phyloP scores from a whole-genome alignment of 768 basidiomycete genomes.

The Lactifluus hygrophoroides region DNA sequence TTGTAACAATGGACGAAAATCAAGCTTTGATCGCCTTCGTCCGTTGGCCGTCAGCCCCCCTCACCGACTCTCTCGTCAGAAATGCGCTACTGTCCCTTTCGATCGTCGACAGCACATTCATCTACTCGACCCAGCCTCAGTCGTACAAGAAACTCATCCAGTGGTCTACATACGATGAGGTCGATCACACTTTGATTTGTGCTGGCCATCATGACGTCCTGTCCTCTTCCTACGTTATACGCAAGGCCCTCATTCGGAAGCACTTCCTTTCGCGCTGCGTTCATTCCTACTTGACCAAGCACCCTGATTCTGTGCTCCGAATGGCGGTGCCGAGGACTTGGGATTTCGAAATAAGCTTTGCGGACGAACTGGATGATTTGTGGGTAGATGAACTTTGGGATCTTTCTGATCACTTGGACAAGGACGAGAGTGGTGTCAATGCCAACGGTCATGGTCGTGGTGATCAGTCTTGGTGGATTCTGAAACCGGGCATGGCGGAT shows the following conservation, averaged over 20 bases:
- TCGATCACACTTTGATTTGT: slow-evolving; percentile 69
- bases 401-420: slow-evolving; percentile 53
- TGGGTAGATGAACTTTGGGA: slow-evolving; percentile 93
- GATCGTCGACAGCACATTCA: slow-evolving; percentile 23
- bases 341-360: slow-evolving; percentile 78
- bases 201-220: slow-evolving; percentile 42
- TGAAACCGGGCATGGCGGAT: slow-evolving; percentile 98
- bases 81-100: slow-evolving; percentile 29
- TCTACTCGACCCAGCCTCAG: slow-evolving; percentile 20
- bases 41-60: slow-evolving; percentile 43
- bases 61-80: slow-evolving; percentile 39
- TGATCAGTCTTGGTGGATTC: slow-evolving; percentile 77
- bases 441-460: no score
- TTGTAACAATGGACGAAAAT: neutral
- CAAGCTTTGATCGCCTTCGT: slow-evolving; percentile 21
- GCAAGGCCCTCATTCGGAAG: slow-evolving; percentile 92
- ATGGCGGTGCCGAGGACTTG: slow-evolving; percentile 63
- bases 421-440: no score
- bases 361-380: slow-evolving; percentile 91
- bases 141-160: slow-evolving; percentile 39
- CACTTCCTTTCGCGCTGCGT: slow-evolving; percentile 79
- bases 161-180: slow-evolving; percentile 84
- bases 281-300: slow-evolving; percentile 63
- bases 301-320: slow-evolving; percentile 47
- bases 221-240: slow-evolving; percentile 78